Conservation (phyloP, 352 stramenopile genomes). For the Globisporangium takayamanum region DNA sequence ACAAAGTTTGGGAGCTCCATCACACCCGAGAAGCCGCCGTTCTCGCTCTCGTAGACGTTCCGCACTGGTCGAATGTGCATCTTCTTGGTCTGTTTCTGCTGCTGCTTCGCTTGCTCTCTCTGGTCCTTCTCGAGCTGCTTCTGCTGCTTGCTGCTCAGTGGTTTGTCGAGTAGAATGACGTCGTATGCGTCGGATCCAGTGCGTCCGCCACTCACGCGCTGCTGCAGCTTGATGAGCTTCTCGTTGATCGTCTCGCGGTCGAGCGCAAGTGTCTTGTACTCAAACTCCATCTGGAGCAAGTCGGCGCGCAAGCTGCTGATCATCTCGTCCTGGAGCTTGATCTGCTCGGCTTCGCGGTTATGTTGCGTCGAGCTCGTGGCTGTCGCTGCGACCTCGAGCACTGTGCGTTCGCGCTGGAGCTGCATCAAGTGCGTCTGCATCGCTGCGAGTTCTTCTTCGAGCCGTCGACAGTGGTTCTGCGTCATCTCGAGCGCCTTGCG, state of each 20-base stretch:
- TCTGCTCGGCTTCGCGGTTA: slow-evolving; percentile 23
- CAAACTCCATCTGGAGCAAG: slow-evolving; percentile 62
- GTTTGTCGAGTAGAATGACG: slow-evolving; percentile 32
- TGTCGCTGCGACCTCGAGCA: slow-evolving; percentile 27
- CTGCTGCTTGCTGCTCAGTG: slow-evolving; percentile 19
- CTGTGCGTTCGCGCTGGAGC: slow-evolving; percentile 34
- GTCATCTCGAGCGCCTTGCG: slow-evolving; percentile 37
- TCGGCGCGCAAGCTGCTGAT: slow-evolving; percentile 51
- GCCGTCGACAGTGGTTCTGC: slow-evolving; percentile 37
- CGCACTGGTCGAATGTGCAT: slow-evolving; percentile 27
- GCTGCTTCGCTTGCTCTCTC: slow-evolving; percentile 1
- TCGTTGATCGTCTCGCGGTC: slow-evolving; percentile 33
- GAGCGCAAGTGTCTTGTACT: slow-evolving; percentile 42
- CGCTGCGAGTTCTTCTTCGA: slow-evolving; percentile 43
- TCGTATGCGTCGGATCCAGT: slow-evolving; percentile 26
- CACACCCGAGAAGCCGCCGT: slow-evolving; percentile 44
- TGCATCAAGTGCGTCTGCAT: slow-evolving; percentile 36
- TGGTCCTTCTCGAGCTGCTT: slow-evolving; percentile 29
- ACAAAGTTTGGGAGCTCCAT: slow-evolving; percentile 55
- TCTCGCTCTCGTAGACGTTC: slow-evolving; percentile 18
- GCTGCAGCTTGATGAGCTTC: slow-evolving; percentile 29
- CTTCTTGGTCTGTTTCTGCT: slow-evolving; percentile 4
- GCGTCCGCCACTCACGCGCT: slow-evolving; percentile 7
- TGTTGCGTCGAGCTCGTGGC: slow-evolving; percentile 17
- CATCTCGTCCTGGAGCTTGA: slow-evolving; percentile 38